Conservation (phyloP, 495 filamentous ascomycete species). For the Aspergillus homomorphus region DNA sequence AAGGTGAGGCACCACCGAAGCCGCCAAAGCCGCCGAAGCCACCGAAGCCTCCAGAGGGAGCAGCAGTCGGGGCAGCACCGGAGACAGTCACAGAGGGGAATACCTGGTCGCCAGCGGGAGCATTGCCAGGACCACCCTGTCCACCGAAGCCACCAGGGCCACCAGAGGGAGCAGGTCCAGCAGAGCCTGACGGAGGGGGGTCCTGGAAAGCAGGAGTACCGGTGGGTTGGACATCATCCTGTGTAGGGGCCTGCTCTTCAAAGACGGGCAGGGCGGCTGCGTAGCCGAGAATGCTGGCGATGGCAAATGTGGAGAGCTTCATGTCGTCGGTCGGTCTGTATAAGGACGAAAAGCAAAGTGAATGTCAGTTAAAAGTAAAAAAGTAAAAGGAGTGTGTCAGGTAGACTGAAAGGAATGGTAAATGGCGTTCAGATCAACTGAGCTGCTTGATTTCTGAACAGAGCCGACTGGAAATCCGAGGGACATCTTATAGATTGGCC, state of each 20-base stretch:
- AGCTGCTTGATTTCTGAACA: neutral
- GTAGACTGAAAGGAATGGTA: neutral
- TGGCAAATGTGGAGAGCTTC: neutral
- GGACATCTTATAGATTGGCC: neutral
- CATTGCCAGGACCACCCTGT: neutral
- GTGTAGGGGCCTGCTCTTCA: neutral
- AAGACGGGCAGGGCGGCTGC: constrained; percentile 4
- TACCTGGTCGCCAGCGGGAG: neutral
- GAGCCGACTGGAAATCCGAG: neutral
- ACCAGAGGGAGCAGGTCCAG: neutral
- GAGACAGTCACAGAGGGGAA: neutral
- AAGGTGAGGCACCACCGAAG: neutral
- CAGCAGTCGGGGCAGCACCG: neutral
- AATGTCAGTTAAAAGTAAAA: neutral
- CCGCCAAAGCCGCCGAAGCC: neutral
- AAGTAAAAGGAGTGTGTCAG: neutral
- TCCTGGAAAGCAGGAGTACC: neutral
- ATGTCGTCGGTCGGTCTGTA: neutral
- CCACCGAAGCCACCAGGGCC: neutral
- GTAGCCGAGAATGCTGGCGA: neutral
- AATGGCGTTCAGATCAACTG: neutral
- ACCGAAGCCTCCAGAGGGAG: neutral
- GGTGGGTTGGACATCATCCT: neutral
- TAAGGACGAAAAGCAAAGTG: neutral
- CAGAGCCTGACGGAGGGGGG: neutral